Conservation (phyloP, 1,284 basidiomycete genomes). For the Malassezia pachydermatis region DNA sequence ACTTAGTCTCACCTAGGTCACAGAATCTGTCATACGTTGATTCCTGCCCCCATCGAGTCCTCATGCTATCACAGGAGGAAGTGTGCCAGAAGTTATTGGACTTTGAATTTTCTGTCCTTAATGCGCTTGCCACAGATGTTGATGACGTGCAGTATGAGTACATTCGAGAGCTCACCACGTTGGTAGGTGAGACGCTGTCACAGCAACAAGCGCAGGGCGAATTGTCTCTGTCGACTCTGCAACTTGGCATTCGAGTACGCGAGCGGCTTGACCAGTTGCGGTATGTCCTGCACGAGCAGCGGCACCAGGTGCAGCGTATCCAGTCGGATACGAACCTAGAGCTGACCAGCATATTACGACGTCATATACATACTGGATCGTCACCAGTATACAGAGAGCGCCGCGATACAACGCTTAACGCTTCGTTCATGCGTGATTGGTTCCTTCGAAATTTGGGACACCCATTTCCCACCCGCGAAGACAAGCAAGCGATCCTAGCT, state of each 20-base stretch:
- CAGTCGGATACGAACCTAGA: not conserved
- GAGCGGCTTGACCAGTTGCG: constrained; percentile 9
- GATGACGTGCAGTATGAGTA: not conserved
- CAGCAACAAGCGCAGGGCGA: not conserved
- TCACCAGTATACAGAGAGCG: not conserved
- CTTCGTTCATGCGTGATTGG: constrained; percentile 31
- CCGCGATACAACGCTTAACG: constrained; percentile 18
- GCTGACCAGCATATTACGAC: not conserved
- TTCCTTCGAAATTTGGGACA: constrained; percentile 28
- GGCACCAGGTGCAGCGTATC: constrained; percentile 4
- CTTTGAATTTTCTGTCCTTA: constrained; percentile 6
- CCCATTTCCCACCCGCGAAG: constrained; percentile 28
- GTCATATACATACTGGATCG: no score
- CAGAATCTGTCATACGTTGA: no score
- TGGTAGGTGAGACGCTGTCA: not conserved
- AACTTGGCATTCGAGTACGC: constrained; percentile 6
- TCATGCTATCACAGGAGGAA: constrained; percentile 8
- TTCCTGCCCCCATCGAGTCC: no score
- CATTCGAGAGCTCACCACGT: not conserved
- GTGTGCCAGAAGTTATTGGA: constrained; percentile 5
- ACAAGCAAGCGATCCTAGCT: constrained; percentile 26
- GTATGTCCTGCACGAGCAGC: constrained; percentile 4
- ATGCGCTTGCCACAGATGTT: constrained; percentile 3
- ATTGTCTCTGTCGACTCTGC: not conserved
- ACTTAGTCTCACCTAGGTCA: no score